phyloP scores from a whole-genome alignment of 73 alveolate genomes.

The Paramecium sexaurelia region DNA sequence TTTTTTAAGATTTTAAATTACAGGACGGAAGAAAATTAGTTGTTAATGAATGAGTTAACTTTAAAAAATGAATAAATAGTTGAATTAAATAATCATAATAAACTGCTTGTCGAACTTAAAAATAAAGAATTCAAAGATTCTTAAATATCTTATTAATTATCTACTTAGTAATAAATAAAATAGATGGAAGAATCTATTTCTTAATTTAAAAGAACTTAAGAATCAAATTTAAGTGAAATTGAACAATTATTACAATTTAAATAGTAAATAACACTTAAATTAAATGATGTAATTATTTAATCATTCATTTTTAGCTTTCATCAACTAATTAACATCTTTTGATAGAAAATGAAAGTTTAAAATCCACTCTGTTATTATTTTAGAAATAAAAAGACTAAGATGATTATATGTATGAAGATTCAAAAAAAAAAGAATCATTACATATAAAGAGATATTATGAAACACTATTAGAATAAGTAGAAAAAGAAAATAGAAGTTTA shows the following conservation, averaged over 20 bases:
- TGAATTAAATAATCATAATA: conserved; percentile 30
- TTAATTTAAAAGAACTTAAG: background rate
- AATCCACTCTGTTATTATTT: background rate
- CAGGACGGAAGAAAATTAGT: background rate
- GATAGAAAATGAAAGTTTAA: conserved; percentile 43
- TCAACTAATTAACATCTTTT: conserved; percentile 35
- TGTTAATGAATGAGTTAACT: background rate
- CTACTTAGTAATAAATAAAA: background rate
- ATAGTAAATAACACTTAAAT: background rate
- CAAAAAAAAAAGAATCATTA: conserved; percentile 20
- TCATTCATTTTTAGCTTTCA: background rate
- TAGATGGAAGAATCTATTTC: background rate
- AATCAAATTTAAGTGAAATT: background rate
- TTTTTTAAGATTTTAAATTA: background rate
- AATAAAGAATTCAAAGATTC: conserved; percentile 26
- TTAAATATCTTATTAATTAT: too few species aligned
- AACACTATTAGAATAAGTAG: conserved; percentile 55
- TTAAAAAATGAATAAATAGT: conserved; percentile 6
- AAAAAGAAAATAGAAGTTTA: conserved; percentile 36
- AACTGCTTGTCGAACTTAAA: conserved; percentile 9
- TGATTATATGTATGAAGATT: conserved; percentile 45
- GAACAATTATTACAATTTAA: background rate
- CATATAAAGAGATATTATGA: conserved; percentile 49
- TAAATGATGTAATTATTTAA: background rate
- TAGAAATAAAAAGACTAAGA: conserved; percentile 32